Base-by-base conservation (phyloP, 495 filamentous ascomycete genomes). In the Aspergillus sclerotiicarbonarius region DNA sequence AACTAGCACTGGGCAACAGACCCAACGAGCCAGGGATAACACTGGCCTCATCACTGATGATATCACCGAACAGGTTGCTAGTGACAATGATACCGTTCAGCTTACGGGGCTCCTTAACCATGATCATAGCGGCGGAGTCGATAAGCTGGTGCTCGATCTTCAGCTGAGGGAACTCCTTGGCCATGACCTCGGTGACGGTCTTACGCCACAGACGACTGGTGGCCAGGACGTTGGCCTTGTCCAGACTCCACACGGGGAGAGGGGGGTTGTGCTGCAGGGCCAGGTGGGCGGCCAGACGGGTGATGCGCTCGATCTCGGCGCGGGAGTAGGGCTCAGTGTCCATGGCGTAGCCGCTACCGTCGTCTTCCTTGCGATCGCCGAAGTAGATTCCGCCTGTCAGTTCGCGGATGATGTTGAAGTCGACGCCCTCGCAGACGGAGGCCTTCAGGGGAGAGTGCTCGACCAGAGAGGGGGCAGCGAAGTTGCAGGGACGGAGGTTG, bases 381-480 rank as follows among this genome's bases (percentile, higher is more conserved):
- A 98, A 98, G 80, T 98, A 98, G 71, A 98, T 93, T 32, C 94
- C 94, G 21, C 91, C 91, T 0, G 94, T 98, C 35, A 98, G 76
- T 75, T 98, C 94, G 51, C 94, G 90, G 61, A 98, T 86, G 71
- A 98, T 87, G 77, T 88, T 93, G 79, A 98, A 94, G 82, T 98
- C 87, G 62, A 88, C 90, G 62, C 90, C 93, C 51, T 85, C 82
- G 82, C 90, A 95, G 47, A 98, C 81, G 6, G 87, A 82, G 50
- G 88, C 88, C 72, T 95, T 96, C 50, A 98, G 85, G 0, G 94
- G 94, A 10, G 93, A 97, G 76, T 78, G 82, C 41, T 91, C 85
- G 75, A 96, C 85, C 46, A 98, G 90, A 31, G 86, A 83, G 54
- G 93, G 89, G 25, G 92, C 90, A 39, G 93, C 90, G 80, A 98